phyloP scores from a whole-genome alignment of 306 rosid species.

The Erythrophleum fordii region DNA sequence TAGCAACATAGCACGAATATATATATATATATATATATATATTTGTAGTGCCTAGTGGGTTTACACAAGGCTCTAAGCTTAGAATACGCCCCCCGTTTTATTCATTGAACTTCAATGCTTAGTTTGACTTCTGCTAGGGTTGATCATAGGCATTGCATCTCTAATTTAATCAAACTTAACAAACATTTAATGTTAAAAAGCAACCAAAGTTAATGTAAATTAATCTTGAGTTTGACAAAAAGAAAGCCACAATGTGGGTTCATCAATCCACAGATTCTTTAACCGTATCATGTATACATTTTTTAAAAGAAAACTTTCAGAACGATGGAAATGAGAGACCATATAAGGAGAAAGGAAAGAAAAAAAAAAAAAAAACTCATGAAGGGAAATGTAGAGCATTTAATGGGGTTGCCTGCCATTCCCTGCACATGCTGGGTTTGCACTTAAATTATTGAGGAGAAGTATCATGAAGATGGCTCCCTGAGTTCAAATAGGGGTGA shows the following conservation, averaged over 20 bases:
- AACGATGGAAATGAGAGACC: neutral
- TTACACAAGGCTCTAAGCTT: constrained; percentile 44
- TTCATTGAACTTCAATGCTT: neutral
- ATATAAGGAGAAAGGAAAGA: neutral
- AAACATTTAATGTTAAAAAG: neutral
- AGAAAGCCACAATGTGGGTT: neutral
- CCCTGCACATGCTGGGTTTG: constrained; percentile 6
- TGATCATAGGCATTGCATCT: neutral
- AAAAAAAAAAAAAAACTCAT: neutral
- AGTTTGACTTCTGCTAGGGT: neutral
- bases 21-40: neutral
- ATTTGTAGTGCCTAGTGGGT: neutral
- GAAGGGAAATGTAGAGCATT: constrained; percentile 3
- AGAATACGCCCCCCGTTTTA: neutral
- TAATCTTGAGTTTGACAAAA: neutral
- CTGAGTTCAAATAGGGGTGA: neutral
- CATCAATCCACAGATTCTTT: neutral
- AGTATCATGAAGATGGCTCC: neutral
- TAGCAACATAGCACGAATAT: neutral
- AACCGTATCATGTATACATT: too few species aligned
- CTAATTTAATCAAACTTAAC: neutral
- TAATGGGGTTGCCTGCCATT: constrained; percentile 1
- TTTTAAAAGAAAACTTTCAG: too few species aligned
- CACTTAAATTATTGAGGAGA: constrained; percentile 24
- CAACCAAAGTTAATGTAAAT: neutral